Base-by-base conservation (phyloP, 108 stramenopile genomes). In the Fistulifera solaris region DNA sequence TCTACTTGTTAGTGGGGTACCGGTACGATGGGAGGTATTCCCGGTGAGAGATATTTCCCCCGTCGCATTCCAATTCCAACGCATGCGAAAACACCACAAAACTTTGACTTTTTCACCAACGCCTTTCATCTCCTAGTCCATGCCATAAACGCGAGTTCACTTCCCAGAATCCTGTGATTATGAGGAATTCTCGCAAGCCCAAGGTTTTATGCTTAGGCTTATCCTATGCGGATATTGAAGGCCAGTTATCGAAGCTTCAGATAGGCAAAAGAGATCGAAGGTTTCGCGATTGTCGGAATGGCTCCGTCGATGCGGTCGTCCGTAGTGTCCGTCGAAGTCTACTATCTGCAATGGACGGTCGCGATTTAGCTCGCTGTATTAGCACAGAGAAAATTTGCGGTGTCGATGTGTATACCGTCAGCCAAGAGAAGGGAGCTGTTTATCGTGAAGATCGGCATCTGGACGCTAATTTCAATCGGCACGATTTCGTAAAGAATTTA, bases 141-240 rank as follows among this genome's bases (percentile, higher is more conserved):
- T n/a, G n/a, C n/a, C n/a, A n/a, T n/a, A n/a, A n/a, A n/a, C n/a
- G n/a, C n/a, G n/a, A n/a, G n/a, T n/a, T n/a, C n/a, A n/a, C n/a
- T 8, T 35, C 6, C 31, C 3, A 8, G 3, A 8, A 35, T 3
- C 31, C 31, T 35, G 31, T 35, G 31, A 35, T 3, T 8, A 35
- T 35, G 31, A 35, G 31, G 31, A 35, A 35, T 3, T 35, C 31
- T 35, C 31, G 31, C n/a, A 35, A 35, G 8, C 31, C 31, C 31
- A 87, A 83, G 48, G 73, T 83, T 8, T 59, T 87, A 6, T 67
- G 75, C 26, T 54, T 87, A 25, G 85, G 85, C n/a, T 75, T 87
- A 66, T 87, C 85, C 12, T 87, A 87, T 61, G 80, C 85, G 4
- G 31, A 40, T 19, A 17, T 55, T 38, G 17, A 55, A 38, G 44